Conservation (phyloP, 345 rosid genomes). For the Euclidium syriacum region DNA sequence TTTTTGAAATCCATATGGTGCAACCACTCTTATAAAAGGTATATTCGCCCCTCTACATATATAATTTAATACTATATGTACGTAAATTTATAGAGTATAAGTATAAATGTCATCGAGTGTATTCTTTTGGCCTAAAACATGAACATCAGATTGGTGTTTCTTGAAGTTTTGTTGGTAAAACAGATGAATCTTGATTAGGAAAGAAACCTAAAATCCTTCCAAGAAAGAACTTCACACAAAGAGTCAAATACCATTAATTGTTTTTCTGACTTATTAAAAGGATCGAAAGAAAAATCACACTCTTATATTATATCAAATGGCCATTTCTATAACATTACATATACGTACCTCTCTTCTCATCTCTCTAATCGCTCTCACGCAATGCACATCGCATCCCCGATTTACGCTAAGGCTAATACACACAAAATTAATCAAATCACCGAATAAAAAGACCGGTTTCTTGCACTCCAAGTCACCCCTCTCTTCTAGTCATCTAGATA, state of each 20-base stretch:
- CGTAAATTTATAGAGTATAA: too few species aligned
- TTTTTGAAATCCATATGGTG: too few species aligned
- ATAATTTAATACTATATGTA: too few species aligned
- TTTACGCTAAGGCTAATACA: neutral
- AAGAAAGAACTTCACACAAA: conserved; percentile 19
- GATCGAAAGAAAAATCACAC: neutral
- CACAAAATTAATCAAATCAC: neutral
- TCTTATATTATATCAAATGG: conserved; percentile 9
- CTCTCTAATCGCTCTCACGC: neutral
- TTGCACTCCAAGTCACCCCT: neutral
- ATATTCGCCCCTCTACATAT: too few species aligned
- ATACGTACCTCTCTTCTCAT: neutral
- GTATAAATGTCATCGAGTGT: too few species aligned
- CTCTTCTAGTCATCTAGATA: neutral
- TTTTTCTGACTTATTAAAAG: neutral
- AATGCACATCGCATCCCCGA: neutral
- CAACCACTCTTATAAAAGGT: too few species aligned
- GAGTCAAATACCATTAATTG: neutral
- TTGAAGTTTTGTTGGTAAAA: neutral
- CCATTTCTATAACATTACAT: conserved; percentile 6
- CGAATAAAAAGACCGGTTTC: neutral
- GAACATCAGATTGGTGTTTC: neutral
- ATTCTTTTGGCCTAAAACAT: neutral
- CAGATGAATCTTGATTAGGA: neutral
- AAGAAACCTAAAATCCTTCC: neutral